Conservation (phyloP, 495 filamentous ascomycete species). For the Bryoglossum gracile region DNA sequence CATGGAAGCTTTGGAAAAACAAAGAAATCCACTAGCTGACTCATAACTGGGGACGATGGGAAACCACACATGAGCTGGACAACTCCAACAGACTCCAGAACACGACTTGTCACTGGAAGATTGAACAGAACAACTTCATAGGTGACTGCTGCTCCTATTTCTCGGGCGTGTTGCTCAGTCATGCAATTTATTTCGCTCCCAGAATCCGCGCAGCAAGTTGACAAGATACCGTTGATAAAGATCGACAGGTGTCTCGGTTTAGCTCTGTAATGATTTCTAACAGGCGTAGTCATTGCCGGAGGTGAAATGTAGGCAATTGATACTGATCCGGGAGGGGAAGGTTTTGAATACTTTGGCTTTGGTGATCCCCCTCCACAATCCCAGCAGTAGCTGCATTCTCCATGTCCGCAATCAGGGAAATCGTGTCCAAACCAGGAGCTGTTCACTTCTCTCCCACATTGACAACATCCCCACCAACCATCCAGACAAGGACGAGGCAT, state of each 20-base stretch:
- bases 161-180: neutral
- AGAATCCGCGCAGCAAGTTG: neutral
- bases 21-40: neutral
- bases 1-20: neutral
- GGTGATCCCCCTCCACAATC: no score
- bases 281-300: neutral
- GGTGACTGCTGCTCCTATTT: neutral
- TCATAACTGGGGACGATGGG: neutral
- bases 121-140: neutral
- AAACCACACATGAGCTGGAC: neutral
- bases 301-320: neutral
- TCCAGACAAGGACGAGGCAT: no score
- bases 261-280: neutral
- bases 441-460: neutral
- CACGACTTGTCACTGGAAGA: neutral
- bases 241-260: neutral
- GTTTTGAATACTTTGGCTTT: no score
- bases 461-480: neutral
- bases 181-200: conserved; percentile 1
- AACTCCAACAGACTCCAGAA: neutral
- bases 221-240: neutral
- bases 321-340: no score
- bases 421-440: neutral
- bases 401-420: neutral
- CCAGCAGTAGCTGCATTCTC: neutral